Conservation (phyloP, 1,284 basidiomycete species). For the Melampsora americana region DNA sequence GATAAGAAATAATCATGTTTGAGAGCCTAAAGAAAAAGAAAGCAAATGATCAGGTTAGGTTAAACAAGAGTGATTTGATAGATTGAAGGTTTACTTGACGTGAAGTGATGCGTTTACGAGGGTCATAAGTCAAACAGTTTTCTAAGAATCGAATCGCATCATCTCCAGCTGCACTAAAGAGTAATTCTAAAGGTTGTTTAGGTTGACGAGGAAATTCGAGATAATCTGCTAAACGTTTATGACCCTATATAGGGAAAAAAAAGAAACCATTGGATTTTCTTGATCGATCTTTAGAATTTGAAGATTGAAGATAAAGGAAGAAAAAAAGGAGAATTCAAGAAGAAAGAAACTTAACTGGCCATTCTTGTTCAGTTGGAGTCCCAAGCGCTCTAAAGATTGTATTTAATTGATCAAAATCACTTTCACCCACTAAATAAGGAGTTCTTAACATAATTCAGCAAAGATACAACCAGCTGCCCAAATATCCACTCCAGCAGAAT, state of each 20-base stretch:
- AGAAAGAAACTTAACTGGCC: constrained; percentile 67
- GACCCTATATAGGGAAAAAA: constrained; percentile 62
- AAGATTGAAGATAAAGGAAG: constrained; percentile 31
- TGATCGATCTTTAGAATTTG: no score
- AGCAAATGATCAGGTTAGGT: constrained; percentile 3
- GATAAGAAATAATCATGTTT: constrained; percentile 73
- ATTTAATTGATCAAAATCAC: constrained; percentile 92
- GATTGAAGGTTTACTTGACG: constrained; percentile 61
- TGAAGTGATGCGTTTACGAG: constrained; percentile 75
- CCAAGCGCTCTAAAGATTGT: constrained; percentile 91
- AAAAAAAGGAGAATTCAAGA: not conserved
- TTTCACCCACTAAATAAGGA: constrained; percentile 87
- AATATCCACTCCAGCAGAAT: constrained; percentile 81
- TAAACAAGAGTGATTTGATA: constrained; percentile 11
- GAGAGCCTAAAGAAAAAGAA: constrained; percentile 61
- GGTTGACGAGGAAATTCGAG: constrained; percentile 76
- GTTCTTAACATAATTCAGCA: constrained; percentile 92
- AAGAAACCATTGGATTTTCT: not conserved
- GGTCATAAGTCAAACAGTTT: constrained; percentile 80
- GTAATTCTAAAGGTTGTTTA: constrained; percentile 72
- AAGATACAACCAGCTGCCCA: constrained; percentile 97
- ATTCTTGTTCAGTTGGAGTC: constrained; percentile 90
- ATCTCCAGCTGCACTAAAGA: constrained; percentile 84
- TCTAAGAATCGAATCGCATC: constrained; percentile 81
- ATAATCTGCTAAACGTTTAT: constrained; percentile 84